Evolutionary conservation across 129 eudicot genomes (phyloP), one percentile per base, ranked within the genome.

Genomic region (Calendula officinalis): DNA sequence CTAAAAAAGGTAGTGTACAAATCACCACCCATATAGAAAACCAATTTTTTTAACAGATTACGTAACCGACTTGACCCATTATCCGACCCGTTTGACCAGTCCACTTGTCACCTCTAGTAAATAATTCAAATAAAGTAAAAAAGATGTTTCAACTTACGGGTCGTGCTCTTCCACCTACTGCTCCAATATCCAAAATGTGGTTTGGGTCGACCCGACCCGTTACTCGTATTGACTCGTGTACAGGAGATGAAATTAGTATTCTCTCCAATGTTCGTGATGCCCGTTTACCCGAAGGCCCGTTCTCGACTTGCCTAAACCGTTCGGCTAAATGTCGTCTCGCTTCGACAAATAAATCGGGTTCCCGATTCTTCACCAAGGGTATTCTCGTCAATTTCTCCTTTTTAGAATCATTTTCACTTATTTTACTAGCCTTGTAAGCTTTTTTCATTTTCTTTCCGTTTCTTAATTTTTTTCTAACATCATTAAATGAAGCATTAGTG

Each of bases 301-400:
- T 54, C 7, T 60, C 75, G 10, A 84, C 64, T 70, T 64, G 77
- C 42, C 65, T 75, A 64, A 81, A 61, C 62, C 95, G 79, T 34
- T 75, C 73, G 3, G 95, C 86, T 48, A 87, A 90, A 70, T 79
- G 87, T 75, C 75, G 74, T 64, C 62, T 81, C 27, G 90, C 95
- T 74, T 87, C 90, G 36, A 54, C 12, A 56, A 75, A 75, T n/a
- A 85, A 70, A n/a, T 78, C 85, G 0, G 75, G 66, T 65, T 70
- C 83, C 10, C 27, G 60, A 50, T 61, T 41, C 72, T 73, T 78
- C n/a, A 70, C 32, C 49, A 38, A 71, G 0, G 65, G 61, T 37
- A 22, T 22, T 22, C 30, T 22, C 30, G 2, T 22, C 30, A 22
- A 22, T 22, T 22, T 22, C 30, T 22, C 30, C 30, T 2, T 22